Evolutionary conservation across 495 filamentous ascomycete species (phyloP).

Genomic region (Penicillium psychrofluorescens): DNA sequence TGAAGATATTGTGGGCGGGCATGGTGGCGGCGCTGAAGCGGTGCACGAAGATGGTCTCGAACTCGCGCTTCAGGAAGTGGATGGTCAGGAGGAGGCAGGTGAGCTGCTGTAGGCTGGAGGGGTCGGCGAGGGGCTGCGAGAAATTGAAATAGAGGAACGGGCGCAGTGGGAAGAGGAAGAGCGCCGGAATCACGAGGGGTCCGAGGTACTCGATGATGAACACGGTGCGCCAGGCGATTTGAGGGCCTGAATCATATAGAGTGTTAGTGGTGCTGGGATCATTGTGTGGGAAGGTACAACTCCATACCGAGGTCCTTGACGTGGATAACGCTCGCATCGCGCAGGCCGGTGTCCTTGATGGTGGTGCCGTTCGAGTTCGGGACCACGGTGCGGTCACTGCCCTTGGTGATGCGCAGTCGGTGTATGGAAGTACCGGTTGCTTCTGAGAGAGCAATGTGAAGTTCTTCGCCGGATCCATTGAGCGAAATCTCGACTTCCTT

Average conservation of each 20-base stretch:
- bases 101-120: conserved; percentile 62
- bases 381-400: conserved; percentile 59
- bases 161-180: conserved; percentile 61
- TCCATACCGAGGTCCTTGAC: conserved; percentile 88
- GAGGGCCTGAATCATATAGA: conserved; percentile 53
- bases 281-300: neutral
- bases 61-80: conserved; percentile 94
- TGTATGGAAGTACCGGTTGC: conserved; percentile 49
- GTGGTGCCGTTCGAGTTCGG: conserved; percentile 61
- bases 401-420: conserved; percentile 64
- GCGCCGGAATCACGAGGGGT: conserved; percentile 83
- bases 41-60: conserved; percentile 90
- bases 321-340: conserved; percentile 63
- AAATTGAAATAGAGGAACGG: conserved; percentile 63
- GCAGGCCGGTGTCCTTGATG: conserved; percentile 56
- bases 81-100: conserved; percentile 61
- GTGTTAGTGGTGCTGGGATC: neutral
- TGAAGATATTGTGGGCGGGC: conserved; percentile 81
- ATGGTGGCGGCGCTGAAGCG: conserved; percentile 91
- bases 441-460: conserved; percentile 50
- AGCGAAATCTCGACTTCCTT: conserved; percentile 53
- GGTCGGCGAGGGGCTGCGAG: conserved; percentile 38
- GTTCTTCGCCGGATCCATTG: conserved; percentile 54
- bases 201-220: conserved; percentile 93
- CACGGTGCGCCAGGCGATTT: conserved; percentile 90